Conservation (phyloP, 2,329 filamentous ascomycete species). For the Colletotrichum acutatum region DNA sequence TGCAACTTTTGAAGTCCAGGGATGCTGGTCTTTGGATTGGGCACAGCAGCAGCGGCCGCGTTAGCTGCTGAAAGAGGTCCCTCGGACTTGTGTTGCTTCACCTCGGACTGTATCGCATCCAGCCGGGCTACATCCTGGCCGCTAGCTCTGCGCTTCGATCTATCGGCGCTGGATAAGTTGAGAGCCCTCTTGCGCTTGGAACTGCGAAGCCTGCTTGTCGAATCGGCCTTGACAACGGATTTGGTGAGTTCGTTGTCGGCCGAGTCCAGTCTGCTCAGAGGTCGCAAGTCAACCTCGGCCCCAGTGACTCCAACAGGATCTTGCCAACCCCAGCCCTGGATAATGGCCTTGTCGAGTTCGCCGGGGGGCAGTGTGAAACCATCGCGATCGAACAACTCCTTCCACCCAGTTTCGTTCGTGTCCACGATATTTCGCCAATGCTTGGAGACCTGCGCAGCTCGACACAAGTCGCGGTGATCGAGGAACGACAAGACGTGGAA, state of each 20-base stretch:
- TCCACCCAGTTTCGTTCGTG: constrained; percentile 95
- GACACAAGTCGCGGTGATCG: constrained; percentile 86
- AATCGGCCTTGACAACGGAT: constrained; percentile 52
- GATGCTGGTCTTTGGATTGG: constrained; percentile 83
- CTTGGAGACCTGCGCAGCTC: constrained; percentile 91
- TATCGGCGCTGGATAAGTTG: constrained; percentile 57
- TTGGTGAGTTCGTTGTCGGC: constrained; percentile 64
- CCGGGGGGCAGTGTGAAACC: constrained; percentile 82
- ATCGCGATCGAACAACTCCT: constrained; percentile 86
- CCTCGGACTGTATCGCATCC: constrained; percentile 51
- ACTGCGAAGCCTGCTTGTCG: constrained; percentile 55
- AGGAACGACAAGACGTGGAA: constrained; percentile 90
- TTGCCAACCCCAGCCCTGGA: constrained; percentile 98
- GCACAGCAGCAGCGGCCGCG: constrained; percentile 84
- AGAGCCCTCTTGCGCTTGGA: constrained; percentile 68
- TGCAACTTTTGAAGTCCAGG: constrained; percentile 84
- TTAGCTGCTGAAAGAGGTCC: constrained; percentile 89
- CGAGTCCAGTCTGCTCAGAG: constrained; percentile 61
- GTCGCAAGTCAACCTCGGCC: constrained; percentile 83
- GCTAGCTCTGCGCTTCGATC: constrained; percentile 64
- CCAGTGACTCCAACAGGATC: constrained; percentile 80
- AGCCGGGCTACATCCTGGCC: constrained; percentile 59
- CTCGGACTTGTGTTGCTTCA: constrained; percentile 71
- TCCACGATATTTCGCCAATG: constrained; percentile 93
- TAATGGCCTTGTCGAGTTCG: constrained; percentile 86